A percentile compares a stretch with the other conserved stretches of the same genome.
These are phyloP conservation scores for Volutella citrinella DNA, from an alignment of 2,329 filamentous ascomycete genomes.

Conservation along the genomic window DNA sequence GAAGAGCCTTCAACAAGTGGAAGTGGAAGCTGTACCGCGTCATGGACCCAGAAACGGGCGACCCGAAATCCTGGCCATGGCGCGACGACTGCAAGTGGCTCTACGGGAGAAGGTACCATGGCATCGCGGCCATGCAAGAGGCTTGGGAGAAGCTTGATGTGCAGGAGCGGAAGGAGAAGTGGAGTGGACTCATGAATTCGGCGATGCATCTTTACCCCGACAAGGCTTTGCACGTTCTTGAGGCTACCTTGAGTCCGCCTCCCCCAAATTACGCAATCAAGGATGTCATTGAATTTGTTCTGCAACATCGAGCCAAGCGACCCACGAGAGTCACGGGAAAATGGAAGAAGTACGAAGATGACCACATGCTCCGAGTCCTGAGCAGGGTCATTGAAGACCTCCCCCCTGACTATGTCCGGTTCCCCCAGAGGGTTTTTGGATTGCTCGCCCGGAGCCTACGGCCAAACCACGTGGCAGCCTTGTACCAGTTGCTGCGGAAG, in stretches of 20 bases:
- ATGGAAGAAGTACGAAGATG: no score
- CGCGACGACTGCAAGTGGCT: slow-evolving; percentile 27
- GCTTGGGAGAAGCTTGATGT: slow-evolving; percentile 30
- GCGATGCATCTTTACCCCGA: slow-evolving; percentile 31
- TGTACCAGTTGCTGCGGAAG: slow-evolving; percentile 34
- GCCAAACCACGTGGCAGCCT: slow-evolving; percentile 27
- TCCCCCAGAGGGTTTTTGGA: slow-evolving; percentile 39
- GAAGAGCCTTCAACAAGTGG: slow-evolving; percentile 27
- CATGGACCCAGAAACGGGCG: no score
- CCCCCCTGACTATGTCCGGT: slow-evolving; percentile 28
- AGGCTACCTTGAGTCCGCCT: slow-evolving; percentile 34
- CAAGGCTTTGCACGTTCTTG: slow-evolving; percentile 31
- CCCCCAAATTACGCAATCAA: slow-evolving; percentile 37
- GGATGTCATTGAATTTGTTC: no score
- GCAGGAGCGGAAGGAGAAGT: slow-evolving; percentile 23
- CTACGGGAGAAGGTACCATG: slow-evolving; percentile 25
- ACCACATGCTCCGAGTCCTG: slow-evolving; percentile 28
- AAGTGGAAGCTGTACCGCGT: slow-evolving; percentile 25
- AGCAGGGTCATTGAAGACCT: slow-evolving; percentile 28
- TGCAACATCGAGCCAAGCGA: no score
- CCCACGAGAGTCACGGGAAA: no score
- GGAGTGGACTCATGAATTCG: slow-evolving; percentile 35
- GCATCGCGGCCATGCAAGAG: slow-evolving; percentile 31
- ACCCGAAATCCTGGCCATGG: slow-evolving; percentile 22
- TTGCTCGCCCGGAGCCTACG: slow-evolving; percentile 28